phyloP scores from a whole-genome alignment of 106 monocot genomes.

The Apostasia ramifera region DNA sequence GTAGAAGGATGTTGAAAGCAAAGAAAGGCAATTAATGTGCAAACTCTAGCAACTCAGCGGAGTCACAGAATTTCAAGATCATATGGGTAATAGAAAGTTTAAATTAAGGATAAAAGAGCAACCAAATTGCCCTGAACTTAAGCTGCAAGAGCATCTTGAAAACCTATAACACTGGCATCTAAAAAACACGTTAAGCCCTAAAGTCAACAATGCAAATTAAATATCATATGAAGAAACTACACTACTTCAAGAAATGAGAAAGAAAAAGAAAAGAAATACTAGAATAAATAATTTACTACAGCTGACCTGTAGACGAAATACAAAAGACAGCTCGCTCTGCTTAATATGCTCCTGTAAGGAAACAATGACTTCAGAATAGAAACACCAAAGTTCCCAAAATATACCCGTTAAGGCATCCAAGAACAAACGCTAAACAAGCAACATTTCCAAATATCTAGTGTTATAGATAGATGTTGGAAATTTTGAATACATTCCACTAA shows the following conservation, averaged over 20 bases:
- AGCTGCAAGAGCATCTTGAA: neutral
- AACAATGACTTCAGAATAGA: neutral
- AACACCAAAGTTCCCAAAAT: neutral
- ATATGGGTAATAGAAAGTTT: too few relatives aligned
- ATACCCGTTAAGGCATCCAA: neutral
- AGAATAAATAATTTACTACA: neutral
- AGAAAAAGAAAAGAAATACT: neutral
- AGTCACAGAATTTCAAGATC: too few relatives aligned
- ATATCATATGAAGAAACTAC: neutral
- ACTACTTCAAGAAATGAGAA: neutral
- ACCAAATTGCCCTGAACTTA: neutral
- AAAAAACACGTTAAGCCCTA: neutral
- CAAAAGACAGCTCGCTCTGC: constrained; percentile 92
- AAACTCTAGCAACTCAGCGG: too few relatives aligned
- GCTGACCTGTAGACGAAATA: constrained; percentile 91
- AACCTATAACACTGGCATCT: too few relatives aligned
- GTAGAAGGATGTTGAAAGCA: too few relatives aligned
- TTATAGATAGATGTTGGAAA: neutral
- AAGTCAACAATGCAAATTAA: neutral
- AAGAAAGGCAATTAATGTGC: too few relatives aligned
- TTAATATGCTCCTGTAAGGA: constrained; percentile 82
- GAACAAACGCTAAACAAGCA: neutral
- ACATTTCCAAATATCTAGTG: neutral
- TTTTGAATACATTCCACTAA: neutral
- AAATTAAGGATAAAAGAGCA: too few relatives aligned